phyloP scores from a whole-genome alignment of 2,329 filamentous ascomycete genomes.

The Ophiostoma novo-ulmi region DNA sequence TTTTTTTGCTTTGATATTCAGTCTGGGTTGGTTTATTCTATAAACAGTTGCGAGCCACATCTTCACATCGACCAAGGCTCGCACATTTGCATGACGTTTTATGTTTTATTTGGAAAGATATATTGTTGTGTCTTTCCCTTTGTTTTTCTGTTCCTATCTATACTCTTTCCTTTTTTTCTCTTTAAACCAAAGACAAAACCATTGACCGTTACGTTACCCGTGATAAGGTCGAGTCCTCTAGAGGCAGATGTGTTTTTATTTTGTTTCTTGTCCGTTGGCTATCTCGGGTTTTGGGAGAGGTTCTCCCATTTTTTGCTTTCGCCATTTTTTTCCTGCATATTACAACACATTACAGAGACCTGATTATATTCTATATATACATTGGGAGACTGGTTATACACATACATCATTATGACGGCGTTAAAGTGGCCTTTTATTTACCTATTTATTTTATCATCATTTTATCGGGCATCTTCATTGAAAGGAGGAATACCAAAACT shows the following conservation, averaged over 20 bases:
- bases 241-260: not conserved
- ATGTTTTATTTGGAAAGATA: not conserved
- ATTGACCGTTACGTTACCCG: slow-evolving; percentile 13
- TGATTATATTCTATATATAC: not conserved
- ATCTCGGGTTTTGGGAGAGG: not conserved
- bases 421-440: not conserved
- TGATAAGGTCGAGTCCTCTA: not conserved
- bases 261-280: not conserved
- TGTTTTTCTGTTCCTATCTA: slow-evolving; percentile 5
- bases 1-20: slow-evolving; percentile 5
- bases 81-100: not conserved
- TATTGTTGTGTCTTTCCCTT: not conserved
- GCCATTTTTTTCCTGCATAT: not conserved
- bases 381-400: slow-evolving; percentile 18
- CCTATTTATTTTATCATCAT: not conserved
- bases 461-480: not conserved
- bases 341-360: not conserved
- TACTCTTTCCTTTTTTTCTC: slow-evolving; percentile 12
- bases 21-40: not conserved
- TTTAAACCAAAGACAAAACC: slow-evolving; percentile 9
- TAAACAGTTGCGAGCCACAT: not conserved
- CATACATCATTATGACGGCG: slow-evolving; percentile 14
- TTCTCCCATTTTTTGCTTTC: not conserved
- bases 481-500: not conserved
- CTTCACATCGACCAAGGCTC: not conserved